These are phyloP conservation scores for Viola odorata DNA, from an alignment of 345 rosid species.

Conservation along the genomic window DNA sequence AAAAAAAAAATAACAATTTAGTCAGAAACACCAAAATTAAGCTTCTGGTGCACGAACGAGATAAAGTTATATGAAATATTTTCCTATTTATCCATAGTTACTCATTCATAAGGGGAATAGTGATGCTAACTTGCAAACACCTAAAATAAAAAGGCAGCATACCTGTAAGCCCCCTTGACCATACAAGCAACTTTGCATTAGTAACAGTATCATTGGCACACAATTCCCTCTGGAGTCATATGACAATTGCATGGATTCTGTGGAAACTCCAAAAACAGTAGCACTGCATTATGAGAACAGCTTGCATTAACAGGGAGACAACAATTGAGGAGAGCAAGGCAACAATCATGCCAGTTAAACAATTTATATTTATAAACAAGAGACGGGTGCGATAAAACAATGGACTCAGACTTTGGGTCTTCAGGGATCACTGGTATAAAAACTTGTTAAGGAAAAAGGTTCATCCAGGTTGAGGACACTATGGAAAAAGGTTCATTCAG, in stretches of 20 bases:
- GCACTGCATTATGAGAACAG: slow-evolving; percentile 18
- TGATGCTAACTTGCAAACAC: neutral
- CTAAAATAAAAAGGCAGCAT: slow-evolving; percentile 4
- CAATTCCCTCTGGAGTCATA: slow-evolving; percentile 30
- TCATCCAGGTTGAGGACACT: too few relatives aligned
- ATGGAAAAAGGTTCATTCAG: too few relatives aligned
- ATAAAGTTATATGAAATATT: too few relatives aligned
- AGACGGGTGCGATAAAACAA: too few relatives aligned
- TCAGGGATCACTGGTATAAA: too few relatives aligned
- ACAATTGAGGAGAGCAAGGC: neutral
- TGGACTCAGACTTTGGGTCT: too few relatives aligned
- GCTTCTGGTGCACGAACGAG: too few relatives aligned
- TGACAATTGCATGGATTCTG: slow-evolving; percentile 34
- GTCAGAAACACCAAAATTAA: too few relatives aligned
- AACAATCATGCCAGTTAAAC: neutral
- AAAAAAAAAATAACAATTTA: neutral
- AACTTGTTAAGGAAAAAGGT: too few relatives aligned
- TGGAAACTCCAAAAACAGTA: slow-evolving; percentile 35
- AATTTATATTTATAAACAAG: too few relatives aligned
- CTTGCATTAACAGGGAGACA: neutral
- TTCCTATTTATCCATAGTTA: neutral
- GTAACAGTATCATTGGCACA: slow-evolving; percentile 31
- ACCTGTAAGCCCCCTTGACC: slow-evolving; percentile 32
- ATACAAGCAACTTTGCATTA: slow-evolving; percentile 26
- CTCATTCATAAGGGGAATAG: neutral